Percentiles rank a stretch among this genome's conserved stretches.
phyloP scores from a whole-genome alignment of 768 basidiomycete genomes.

The Boletus fagicola region DNA sequence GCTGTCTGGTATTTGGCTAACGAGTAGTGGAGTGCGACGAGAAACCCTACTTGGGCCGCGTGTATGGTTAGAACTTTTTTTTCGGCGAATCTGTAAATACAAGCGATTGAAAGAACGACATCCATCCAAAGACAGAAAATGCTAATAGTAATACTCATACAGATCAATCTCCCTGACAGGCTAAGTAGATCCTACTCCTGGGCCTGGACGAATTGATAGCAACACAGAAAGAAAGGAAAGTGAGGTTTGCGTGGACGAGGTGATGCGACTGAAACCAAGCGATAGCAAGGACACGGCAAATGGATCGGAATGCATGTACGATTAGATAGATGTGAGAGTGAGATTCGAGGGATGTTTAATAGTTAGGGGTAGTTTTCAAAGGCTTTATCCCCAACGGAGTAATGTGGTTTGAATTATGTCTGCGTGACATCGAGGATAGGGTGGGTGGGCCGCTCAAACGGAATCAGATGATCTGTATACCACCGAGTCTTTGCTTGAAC shows the following conservation, averaged over 20 bases:
- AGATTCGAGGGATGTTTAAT: neutral
- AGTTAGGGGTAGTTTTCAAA: neutral
- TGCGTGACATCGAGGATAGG: neutral
- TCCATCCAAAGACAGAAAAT: neutral
- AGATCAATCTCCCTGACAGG: neutral
- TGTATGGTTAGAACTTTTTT: neutral
- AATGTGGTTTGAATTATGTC: conserved; percentile 2
- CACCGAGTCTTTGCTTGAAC: neutral
- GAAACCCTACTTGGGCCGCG: neutral
- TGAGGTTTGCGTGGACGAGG: neutral
- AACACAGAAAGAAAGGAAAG: neutral
- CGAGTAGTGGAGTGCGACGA: no score
- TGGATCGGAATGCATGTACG: neutral
- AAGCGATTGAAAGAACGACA: conserved; percentile 1
- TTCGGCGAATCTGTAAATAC: neutral
- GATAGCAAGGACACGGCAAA: neutral
- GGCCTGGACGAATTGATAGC: neutral
- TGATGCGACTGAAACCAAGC: conserved; percentile 1
- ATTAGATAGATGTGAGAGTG: neutral
- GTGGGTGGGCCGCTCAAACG: neutral
- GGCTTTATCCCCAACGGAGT: conserved; percentile 11
- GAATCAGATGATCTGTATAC: conserved; percentile 2
- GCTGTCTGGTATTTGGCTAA: neutral
- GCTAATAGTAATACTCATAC: conserved; percentile 3
- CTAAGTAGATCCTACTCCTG: neutral